Evolutionary conservation across 306 rosid species (phyloP).

Genomic region (Quercus agrifolia): DNA sequence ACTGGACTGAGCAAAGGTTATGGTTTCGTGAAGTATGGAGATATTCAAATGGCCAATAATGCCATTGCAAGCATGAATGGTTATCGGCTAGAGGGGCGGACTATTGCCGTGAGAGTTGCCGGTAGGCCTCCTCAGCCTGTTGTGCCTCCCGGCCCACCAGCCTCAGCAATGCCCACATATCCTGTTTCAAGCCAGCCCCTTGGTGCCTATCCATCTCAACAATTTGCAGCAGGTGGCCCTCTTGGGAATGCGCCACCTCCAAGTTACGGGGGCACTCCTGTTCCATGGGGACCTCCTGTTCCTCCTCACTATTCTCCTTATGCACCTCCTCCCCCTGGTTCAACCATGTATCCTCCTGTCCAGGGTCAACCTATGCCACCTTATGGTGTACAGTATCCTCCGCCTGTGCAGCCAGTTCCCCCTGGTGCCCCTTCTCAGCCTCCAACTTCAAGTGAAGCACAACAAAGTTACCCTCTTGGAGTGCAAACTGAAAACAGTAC

Average conservation of each 20-base stretch:
- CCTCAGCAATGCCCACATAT: slow-evolving; percentile 65
- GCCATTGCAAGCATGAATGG: slow-evolving; percentile 91
- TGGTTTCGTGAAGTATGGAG: slow-evolving; percentile 93
- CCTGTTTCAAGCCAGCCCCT: slow-evolving; percentile 70
- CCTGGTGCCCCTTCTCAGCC: slow-evolving; percentile 85
- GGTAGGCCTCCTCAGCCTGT: slow-evolving; percentile 97
- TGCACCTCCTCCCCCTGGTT: slow-evolving; percentile 93
- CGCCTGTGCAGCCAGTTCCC: slow-evolving; percentile 53
- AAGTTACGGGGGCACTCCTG: slow-evolving; percentile 61
- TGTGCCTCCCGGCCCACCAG: slow-evolving; percentile 85
- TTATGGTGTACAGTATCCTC: slow-evolving; percentile 79
- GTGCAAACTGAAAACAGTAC: slow-evolving; percentile 69
- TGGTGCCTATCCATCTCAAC: slow-evolving; percentile 91
- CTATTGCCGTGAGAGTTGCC: slow-evolving; percentile 96
- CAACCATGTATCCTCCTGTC: slow-evolving; percentile 75
- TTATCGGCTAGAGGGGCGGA: slow-evolving; percentile 85
- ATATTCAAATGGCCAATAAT: slow-evolving; percentile 86
- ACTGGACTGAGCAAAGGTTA: slow-evolving; percentile 92
- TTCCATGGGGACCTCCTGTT: slow-evolving; percentile 97
- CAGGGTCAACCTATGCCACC: slow-evolving; percentile 77
- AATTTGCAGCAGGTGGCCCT: slow-evolving; percentile 72
- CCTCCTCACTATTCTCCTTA: slow-evolving; percentile 75
- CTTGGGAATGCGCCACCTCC: slow-evolving; percentile 64
- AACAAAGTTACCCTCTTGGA: slow-evolving; percentile 86
- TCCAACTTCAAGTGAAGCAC: slow-evolving; percentile 59